These are phyloP conservation scores for Ascochyta viciae-villosae DNA, from an alignment of 2,329 filamentous ascomycete genomes.

Conservation along the genomic window DNA sequence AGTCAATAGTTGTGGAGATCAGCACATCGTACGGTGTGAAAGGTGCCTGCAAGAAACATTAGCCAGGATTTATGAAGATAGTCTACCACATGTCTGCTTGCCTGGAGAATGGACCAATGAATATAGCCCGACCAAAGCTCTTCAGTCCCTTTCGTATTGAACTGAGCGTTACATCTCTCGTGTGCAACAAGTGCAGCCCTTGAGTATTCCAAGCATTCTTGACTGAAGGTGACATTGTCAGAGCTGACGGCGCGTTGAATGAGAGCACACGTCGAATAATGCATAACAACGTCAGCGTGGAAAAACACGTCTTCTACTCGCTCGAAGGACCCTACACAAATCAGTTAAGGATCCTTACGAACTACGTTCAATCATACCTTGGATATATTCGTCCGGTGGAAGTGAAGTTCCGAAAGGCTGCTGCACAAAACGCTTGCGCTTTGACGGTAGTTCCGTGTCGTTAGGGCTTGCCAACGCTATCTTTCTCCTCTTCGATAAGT, in stretches of 20 bases:
- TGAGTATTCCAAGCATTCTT: conserved; percentile 42
- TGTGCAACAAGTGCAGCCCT: conserved; percentile 43
- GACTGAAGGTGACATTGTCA: conserved; percentile 41
- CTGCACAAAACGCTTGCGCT: conserved; percentile 22
- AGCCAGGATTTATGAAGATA: conserved; percentile 44
- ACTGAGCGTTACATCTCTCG: conserved; percentile 35
- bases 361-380: conserved; percentile 14
- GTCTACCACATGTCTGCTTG: background rate
- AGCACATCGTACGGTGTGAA: conserved; percentile 51
- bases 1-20: background rate
- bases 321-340: conserved; percentile 17
- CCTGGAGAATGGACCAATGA: conserved; percentile 40
- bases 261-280: conserved; percentile 42
- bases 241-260: conserved; percentile 44
- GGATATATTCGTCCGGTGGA: conserved; percentile 18
- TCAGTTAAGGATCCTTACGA: background rate
- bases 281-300: conserved; percentile 40
- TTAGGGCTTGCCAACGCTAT: conserved; percentile 23
- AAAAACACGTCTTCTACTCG: conserved; percentile 44
- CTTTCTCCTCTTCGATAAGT: conserved; percentile 10
- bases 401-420: conserved; percentile 1
- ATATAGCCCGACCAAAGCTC: conserved; percentile 46
- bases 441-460: conserved; percentile 35
- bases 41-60: conserved; percentile 44
- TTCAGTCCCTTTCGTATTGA: conserved; percentile 42